phyloP scores from a whole-genome alignment of 495 filamentous ascomycete species.

The Aspergillus egyptiacus region DNA sequence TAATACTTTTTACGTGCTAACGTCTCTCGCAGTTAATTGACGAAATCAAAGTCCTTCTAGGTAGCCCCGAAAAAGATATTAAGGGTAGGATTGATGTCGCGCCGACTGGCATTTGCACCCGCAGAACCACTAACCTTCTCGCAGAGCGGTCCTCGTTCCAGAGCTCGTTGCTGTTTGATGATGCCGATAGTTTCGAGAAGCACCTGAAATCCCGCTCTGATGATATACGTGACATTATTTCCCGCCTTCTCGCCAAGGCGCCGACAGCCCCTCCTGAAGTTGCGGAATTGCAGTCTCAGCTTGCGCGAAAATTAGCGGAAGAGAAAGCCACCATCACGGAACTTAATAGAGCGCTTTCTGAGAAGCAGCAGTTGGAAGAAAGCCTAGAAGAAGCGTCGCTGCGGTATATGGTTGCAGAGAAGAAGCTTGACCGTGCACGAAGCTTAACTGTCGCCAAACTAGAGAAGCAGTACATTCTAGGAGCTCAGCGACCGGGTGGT shows the following conservation, averaged over 20 bases:
- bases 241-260: conserved; percentile 46
- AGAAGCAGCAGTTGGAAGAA: conserved; percentile 78
- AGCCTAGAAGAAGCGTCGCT: conserved; percentile 79
- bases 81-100: conserved; percentile 44
- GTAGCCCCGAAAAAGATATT: conserved; percentile 44
- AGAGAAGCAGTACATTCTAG: conserved; percentile 78
- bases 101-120: not conserved
- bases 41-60: conserved; percentile 68
- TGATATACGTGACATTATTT: conserved; percentile 57
- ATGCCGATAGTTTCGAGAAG: conserved; percentile 58
- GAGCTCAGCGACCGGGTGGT: conserved; percentile 44
- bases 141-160: conserved; percentile 25
- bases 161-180: conserved; percentile 33
- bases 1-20: conserved; percentile 16
- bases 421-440: conserved; percentile 80
- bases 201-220: conserved; percentile 61
- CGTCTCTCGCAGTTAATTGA: conserved; percentile 62
- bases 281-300: conserved; percentile 61
- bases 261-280: conserved; percentile 53
- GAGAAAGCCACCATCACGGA: conserved; percentile 77
- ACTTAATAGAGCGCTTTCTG: conserved; percentile 65
- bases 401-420: conserved; percentile 90
- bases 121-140: conserved; percentile 16
- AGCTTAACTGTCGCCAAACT: conserved; percentile 87
- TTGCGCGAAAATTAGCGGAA: conserved; percentile 66